These are phyloP conservation scores for Xerocomellus intermedius DNA, from an alignment of 768 basidiomycete genomes.

Conservation along the genomic window DNA sequence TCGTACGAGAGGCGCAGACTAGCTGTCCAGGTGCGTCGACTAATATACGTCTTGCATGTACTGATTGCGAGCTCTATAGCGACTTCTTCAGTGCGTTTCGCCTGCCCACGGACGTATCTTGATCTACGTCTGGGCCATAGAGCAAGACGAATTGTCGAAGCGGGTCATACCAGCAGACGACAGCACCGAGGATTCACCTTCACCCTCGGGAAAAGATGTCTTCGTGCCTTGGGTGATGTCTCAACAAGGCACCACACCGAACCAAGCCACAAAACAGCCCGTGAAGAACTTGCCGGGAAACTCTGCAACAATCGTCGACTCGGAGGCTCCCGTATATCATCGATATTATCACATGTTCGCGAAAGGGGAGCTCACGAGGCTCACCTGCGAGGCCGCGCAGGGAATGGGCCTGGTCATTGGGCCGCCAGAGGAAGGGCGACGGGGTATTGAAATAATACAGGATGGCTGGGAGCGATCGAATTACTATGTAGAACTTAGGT, in stretches of 20 bases:
- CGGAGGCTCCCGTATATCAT: conserved; percentile 57
- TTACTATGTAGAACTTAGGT: conserved; percentile 74
- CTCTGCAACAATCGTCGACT: conserved; percentile 3
- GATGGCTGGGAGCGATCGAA: conserved; percentile 89
- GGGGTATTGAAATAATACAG: conserved; percentile 65
- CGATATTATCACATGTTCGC: conserved; percentile 98
- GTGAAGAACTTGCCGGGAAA: background rate
- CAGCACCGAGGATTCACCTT: background rate
- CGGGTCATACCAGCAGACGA: conserved; percentile 49
- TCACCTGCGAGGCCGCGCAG: conserved; percentile 62
- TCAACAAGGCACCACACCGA: conserved; percentile 28
- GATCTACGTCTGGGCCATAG: conserved; percentile 96
- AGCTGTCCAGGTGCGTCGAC: conserved; percentile 64
- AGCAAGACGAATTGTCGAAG: conserved; percentile 86
- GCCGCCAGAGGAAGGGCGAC: conserved; percentile 17
- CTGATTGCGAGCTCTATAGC: conserved; percentile 35
- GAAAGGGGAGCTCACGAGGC: conserved; percentile 65
- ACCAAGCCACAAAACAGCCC: conserved; percentile 11
- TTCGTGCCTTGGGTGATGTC: conserved; percentile 86
- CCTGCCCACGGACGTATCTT: conserved; percentile 72
- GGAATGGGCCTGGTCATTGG: conserved; percentile 57
- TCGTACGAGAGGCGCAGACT: conserved; percentile 68
- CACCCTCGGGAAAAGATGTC: conserved; percentile 65
- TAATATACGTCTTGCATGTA: background rate
- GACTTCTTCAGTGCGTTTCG: conserved; percentile 63